phyloP scores from a whole-genome alignment of 2,329 filamentous ascomycete species.

The Polychaeton citri region DNA sequence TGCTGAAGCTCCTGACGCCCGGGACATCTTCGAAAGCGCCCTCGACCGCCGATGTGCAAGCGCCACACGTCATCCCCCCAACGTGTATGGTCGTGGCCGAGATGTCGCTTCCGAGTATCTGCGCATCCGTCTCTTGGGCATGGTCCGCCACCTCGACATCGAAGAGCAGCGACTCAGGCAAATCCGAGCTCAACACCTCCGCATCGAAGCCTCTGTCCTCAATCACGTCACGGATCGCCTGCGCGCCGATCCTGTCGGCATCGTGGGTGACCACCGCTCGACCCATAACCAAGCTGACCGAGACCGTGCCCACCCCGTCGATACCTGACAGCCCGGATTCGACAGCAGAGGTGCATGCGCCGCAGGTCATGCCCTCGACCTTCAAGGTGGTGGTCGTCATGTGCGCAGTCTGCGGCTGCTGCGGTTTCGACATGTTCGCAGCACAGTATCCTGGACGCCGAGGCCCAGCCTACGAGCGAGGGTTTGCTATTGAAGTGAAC shows the following conservation, averaged over 20 bases:
- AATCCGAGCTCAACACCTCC: slow-evolving; percentile 31
- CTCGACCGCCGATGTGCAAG: slow-evolving; percentile 93
- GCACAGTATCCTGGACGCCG: no score
- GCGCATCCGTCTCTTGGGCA: slow-evolving; percentile 3
- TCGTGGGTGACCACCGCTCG: slow-evolving; percentile 87
- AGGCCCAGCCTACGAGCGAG: no score
- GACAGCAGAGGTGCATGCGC: slow-evolving; percentile 84
- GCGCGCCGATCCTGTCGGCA: slow-evolving; percentile 57
- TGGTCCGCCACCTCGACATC: slow-evolving; percentile 10
- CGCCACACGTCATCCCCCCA: slow-evolving; percentile 77
- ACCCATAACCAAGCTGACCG: slow-evolving; percentile 90
- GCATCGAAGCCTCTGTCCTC: slow-evolving; percentile 89
- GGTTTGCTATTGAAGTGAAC: no score
- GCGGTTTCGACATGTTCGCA: neutral
- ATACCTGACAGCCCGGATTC: slow-evolving; percentile 77
- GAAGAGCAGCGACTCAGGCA: slow-evolving; percentile 11
- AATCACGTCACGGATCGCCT: slow-evolving; percentile 69
- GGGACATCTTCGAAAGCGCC: slow-evolving; percentile 71
- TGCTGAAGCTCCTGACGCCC: slow-evolving; percentile 74
- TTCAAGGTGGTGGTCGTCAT: slow-evolving; percentile 89
- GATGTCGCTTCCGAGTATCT: slow-evolving; percentile 43
- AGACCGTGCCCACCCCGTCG: slow-evolving; percentile 71
- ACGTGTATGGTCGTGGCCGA: slow-evolving; percentile 84
- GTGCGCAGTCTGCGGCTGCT: slow-evolving; percentile 10
- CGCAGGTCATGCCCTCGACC: slow-evolving; percentile 78